phyloP scores from a whole-genome alignment of 768 basidiomycete genomes.

The Mycena capillaripes region DNA sequence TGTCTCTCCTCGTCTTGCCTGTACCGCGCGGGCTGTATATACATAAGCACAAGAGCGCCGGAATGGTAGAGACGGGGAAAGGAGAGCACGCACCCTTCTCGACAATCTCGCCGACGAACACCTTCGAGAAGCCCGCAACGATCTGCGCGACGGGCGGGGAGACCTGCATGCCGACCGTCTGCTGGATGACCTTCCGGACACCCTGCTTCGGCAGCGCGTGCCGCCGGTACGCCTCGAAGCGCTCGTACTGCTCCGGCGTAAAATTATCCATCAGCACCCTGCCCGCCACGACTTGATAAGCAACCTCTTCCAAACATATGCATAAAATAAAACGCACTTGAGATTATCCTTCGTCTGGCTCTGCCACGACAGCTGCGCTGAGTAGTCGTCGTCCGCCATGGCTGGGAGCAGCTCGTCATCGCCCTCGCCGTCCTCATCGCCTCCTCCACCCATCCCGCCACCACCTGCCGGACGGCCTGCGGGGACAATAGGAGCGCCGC shows the following conservation, averaged over 20 bases:
- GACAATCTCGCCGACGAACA: slow-evolving; percentile 93
- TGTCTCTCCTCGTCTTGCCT: slow-evolving; percentile 76
- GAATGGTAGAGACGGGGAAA: background rate
- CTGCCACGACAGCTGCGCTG: slow-evolving; percentile 85
- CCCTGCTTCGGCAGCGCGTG: slow-evolving; percentile 88
- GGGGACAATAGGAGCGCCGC: slow-evolving; percentile 31
- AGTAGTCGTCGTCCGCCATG: slow-evolving; percentile 93
- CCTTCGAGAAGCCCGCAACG: slow-evolving; percentile 91
- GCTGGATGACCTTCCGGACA: slow-evolving; percentile 89
- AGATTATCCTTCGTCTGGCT: slow-evolving; percentile 91
- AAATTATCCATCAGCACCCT: slow-evolving; percentile 94
- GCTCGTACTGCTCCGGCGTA: slow-evolving; percentile 85
- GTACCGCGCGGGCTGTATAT: slow-evolving; percentile 78
- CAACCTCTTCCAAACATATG: no score
- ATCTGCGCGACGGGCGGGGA: slow-evolving; percentile 91
- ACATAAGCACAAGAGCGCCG: background rate
- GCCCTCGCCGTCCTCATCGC: slow-evolving; percentile 42
- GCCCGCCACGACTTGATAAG: no score
- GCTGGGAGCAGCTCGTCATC: slow-evolving; percentile 84
- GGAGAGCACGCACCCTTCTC: slow-evolving; percentile 75
- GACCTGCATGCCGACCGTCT: slow-evolving; percentile 83
- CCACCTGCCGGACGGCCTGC: slow-evolving; percentile 24
- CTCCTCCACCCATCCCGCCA: slow-evolving; percentile 37
- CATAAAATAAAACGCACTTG: no score
- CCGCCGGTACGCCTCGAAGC: slow-evolving; percentile 90